Evolutionary conservation across 2,329 filamentous ascomycete genomes (phyloP).

Genomic region (Acrocalymma vagum): DNA sequence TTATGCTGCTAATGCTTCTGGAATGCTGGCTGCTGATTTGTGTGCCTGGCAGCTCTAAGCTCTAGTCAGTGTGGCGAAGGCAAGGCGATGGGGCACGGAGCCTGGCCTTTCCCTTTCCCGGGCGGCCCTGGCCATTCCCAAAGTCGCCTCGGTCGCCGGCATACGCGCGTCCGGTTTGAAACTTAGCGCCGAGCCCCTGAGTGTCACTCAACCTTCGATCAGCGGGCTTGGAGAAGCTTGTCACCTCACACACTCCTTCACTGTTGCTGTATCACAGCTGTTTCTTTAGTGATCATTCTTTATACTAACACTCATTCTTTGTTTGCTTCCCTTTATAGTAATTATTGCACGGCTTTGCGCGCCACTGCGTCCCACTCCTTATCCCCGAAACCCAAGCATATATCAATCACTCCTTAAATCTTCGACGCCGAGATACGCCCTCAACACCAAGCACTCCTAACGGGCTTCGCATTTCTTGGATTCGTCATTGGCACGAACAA

Average conservation of each 20-base stretch:
- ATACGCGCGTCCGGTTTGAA: too few relatives aligned
- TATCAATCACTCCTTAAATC: conserved; percentile 20
- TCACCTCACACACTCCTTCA: conserved; percentile 35
- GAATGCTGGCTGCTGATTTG: too few relatives aligned
- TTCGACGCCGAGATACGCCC: conserved; percentile 24
- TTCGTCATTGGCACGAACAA: conserved; percentile 23
- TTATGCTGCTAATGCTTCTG: too few relatives aligned
- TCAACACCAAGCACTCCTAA: conserved; percentile 35
- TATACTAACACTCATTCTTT: conserved; percentile 42
- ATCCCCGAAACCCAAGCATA: conserved; percentile 19
- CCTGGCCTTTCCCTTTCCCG: too few relatives aligned
- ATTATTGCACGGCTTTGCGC: conserved; percentile 28
- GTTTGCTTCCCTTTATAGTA: conserved; percentile 28
- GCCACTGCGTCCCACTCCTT: conserved; percentile 36
- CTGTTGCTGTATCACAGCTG: conserved; percentile 41
- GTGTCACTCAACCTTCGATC: conserved; percentile 26
- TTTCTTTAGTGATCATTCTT: conserved; percentile 36
- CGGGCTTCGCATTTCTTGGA: conserved; percentile 32
- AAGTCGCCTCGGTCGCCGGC: too few relatives aligned
- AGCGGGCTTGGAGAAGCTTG: conserved; percentile 36
- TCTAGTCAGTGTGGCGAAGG: too few relatives aligned
- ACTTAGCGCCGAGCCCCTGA: too few relatives aligned
- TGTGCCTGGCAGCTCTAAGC: too few relatives aligned
- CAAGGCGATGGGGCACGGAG: too few relatives aligned
- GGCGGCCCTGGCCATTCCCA: too few relatives aligned